Evolutionary conservation across 2,329 filamentous ascomycete species (phyloP).

Genomic region (Aureobasidium sp.): DNA sequence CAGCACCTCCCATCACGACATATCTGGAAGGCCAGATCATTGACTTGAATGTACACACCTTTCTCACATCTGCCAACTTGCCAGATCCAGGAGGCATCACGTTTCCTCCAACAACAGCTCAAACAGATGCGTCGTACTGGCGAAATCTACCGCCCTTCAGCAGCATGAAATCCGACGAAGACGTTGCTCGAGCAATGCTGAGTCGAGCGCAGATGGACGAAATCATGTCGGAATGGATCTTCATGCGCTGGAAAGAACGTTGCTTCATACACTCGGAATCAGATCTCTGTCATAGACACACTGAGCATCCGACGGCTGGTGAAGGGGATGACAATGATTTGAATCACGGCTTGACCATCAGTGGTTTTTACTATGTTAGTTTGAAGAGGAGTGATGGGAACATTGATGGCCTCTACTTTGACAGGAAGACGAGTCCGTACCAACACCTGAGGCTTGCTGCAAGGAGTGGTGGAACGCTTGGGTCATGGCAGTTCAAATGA

Average conservation of each 20-base stretch:
- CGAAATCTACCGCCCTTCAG: constrained; percentile 34
- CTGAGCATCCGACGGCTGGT: constrained; percentile 9
- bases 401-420: constrained; percentile 46
- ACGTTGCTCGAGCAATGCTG: constrained; percentile 36
- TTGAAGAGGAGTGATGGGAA: constrained; percentile 37
- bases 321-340: constrained; percentile 23
- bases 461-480: constrained; percentile 26
- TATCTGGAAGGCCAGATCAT: constrained; percentile 62
- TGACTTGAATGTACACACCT: constrained; percentile 44
- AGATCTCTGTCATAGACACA: constrained; percentile 17
- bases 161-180: constrained; percentile 24
- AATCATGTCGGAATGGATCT: constrained; percentile 40
- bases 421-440: constrained; percentile 46
- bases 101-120: constrained; percentile 23
- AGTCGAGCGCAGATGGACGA: constrained; percentile 30
- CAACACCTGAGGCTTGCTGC: constrained; percentile 41
- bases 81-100: constrained; percentile 2
- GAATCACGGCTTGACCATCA: constrained; percentile 42
- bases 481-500: constrained; percentile 32
- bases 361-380: constrained; percentile 46
- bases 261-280: constrained; percentile 35
- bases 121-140: constrained; percentile 41
- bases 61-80: constrained; percentile 37
- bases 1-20: constrained; percentile 49
- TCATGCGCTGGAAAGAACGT: constrained; percentile 49